A percentile compares a stretch with the other conserved stretches of the same genome.
These are phyloP conservation scores for Apophysomyces trapeziformis DNA, from an alignment of 371 early-diverging fungal genomes.

Conservation along the genomic window DNA sequence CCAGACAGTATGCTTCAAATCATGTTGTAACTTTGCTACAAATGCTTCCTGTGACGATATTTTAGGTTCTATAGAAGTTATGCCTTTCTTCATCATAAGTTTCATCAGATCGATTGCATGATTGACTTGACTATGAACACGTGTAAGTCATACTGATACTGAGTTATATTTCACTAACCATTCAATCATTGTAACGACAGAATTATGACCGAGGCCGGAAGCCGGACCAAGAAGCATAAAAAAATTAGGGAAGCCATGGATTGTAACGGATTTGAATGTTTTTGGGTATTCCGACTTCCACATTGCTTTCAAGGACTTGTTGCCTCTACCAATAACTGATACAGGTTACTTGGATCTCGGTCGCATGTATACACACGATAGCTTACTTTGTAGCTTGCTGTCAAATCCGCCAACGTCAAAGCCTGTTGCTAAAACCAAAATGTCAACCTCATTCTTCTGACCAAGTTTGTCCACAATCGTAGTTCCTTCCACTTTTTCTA, in stretches of 20 bases:
- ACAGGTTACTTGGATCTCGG: neutral
- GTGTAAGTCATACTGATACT: neutral
- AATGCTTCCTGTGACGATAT: constrained; percentile 23
- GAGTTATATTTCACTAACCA: constrained; percentile 11
- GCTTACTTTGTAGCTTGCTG: constrained; percentile 33
- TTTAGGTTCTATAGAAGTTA: constrained; percentile 30
- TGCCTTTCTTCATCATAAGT: constrained; percentile 18
- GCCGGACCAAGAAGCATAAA: constrained; percentile 48
- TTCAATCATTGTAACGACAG: constrained; percentile 25
- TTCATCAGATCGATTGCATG: constrained; percentile 25
- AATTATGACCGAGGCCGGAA: constrained; percentile 43
- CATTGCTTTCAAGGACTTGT: constrained; percentile 18
- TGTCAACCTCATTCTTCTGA: constrained; percentile 49
- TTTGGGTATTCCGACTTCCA: constrained; percentile 26
- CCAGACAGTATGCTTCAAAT: constrained; percentile 31
- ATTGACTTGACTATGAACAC: constrained; percentile 28
- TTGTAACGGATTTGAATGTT: constrained; percentile 33
- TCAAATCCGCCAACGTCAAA: constrained; percentile 51
- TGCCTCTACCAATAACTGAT: constrained; percentile 27
- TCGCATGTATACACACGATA: neutral
- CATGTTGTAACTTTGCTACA: constrained; percentile 20
- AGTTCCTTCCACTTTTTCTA: constrained; percentile 42
- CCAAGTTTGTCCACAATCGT: constrained; percentile 48
- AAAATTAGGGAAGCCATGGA: constrained; percentile 49
- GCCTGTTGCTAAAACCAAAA: constrained; percentile 68